These are phyloP conservation scores for Rhodotorula paludigena DNA, from an alignment of 768 basidiomycete genomes.

Conservation along the genomic window DNA sequence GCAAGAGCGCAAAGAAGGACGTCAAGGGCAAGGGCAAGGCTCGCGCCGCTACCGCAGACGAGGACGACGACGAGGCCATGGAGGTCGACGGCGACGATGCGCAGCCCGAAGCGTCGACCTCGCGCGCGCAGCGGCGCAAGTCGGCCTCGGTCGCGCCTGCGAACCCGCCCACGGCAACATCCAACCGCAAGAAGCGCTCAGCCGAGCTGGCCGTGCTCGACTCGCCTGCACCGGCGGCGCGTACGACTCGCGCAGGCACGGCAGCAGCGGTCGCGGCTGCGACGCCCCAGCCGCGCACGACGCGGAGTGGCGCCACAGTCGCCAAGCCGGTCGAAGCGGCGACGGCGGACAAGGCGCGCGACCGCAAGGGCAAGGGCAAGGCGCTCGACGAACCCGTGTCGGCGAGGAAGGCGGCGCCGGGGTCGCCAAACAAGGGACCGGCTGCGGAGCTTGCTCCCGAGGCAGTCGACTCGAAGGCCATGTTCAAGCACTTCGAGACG, in stretches of 20 bases:
- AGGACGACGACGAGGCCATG: not conserved
- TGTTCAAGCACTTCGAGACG: slow-evolving; percentile 18
- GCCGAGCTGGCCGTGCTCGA: slow-evolving; percentile 1
- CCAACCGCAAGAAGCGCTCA: slow-evolving; percentile 5
- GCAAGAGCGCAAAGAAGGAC: not conserved
- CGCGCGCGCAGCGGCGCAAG: no score
- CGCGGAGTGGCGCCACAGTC: not conserved
- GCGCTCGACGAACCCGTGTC: not conserved
- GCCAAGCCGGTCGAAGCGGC: not conserved
- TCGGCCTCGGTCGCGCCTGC: no score
- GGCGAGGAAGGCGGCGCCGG: not conserved
- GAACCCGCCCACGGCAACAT: not conserved
- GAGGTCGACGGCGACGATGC: not conserved
- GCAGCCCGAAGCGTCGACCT: not conserved
- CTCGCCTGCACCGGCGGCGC: not conserved
- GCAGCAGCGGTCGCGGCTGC: not conserved
- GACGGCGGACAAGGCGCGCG: not conserved
- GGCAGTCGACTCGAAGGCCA: not conserved
- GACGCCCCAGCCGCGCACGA: not conserved
- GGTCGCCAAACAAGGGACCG: not conserved
- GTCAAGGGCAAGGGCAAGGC: slow-evolving; percentile 10
- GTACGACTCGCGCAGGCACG: not conserved
- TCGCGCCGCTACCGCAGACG: not conserved
- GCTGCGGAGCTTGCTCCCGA: not conserved
- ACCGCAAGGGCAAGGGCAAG: not conserved